Percentiles rank a stretch among this genome's conserved stretches.
phyloP scores from a whole-genome alignment of 306 rosid genomes.

The Castanea sativa region DNA sequence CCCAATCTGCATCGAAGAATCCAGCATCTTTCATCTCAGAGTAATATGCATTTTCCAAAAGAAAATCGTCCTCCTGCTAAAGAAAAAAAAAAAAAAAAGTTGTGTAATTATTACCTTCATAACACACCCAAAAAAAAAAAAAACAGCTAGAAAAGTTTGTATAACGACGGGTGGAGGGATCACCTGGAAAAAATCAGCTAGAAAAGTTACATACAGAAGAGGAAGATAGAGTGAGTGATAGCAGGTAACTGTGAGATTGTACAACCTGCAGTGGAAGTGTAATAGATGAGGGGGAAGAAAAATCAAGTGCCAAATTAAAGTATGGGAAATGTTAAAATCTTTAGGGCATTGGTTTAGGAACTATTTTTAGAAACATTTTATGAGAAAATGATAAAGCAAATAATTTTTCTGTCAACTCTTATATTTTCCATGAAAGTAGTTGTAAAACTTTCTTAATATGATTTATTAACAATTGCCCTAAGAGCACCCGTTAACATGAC shows the following conservation, averaged over 20 bases:
- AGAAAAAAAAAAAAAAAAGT: background rate
- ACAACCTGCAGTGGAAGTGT: constrained; percentile 50
- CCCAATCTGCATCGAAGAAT: constrained; percentile 87
- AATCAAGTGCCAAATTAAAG: constrained; percentile 11
- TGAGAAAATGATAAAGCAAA: too few species aligned
- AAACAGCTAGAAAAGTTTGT: background rate
- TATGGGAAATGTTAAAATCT: too few species aligned
- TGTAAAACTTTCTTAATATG: too few species aligned
- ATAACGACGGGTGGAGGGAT: background rate
- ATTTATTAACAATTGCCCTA: too few species aligned
- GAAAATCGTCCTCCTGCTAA: constrained; percentile 70
- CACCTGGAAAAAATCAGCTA: constrained; percentile 75
- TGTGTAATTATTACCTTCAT: constrained; percentile 6
- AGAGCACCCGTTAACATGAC: too few species aligned
- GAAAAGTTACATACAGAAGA: constrained; percentile 57
- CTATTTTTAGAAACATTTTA: too few species aligned
- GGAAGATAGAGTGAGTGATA: constrained; percentile 76
- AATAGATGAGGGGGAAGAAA: background rate
- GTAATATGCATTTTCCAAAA: constrained; percentile 72
- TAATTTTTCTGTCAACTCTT: too few species aligned
- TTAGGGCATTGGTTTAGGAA: too few species aligned
- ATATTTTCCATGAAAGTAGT: too few species aligned
- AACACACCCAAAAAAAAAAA: background rate
- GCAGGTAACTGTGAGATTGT: constrained; percentile 50
- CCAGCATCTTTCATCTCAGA: constrained; percentile 91